Evolutionary conservation across 1,284 basidiomycete genomes (phyloP), one percentile per base, ranked within the genome.

Genomic region (Peniophora sp.): DNA sequence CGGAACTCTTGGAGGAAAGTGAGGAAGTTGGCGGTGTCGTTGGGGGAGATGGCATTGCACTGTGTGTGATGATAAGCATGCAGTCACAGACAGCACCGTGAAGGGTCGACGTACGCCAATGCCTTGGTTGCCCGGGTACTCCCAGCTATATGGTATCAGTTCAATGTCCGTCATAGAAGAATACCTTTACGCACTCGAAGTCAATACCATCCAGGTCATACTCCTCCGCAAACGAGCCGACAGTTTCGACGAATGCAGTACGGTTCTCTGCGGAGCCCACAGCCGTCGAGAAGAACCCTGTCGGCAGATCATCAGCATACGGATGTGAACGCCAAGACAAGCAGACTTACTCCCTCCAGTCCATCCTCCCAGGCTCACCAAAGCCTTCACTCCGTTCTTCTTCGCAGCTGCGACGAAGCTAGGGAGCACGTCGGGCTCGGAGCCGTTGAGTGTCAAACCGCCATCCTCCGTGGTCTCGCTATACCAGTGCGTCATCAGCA

Each of bases 351-450:
- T 64, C 6, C 78, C 78, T 24, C 88, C 88, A 3, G 77, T 76
- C 89, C 89, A 94, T 18, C 92, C 92, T 37, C 92, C 92, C 45
- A 94, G 71, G 22, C 83, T 79, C 35, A 91, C 60, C 37, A 81
- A 69, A 18, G 88, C 85, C 51, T 74, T 70, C 51, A 89, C 85
- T 43, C 83, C 81, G 57, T 83, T 60, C 2, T 62, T 50, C 51
- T 79, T 71, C 2, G 81, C 81, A 14, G 67, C 58, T 3, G 58
- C 37, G 3, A 84, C 78, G 53, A 84, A 83, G 11, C 66, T 55
- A 2, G 73, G 71, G 8, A 84, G 63, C 5, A 73, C 53, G 14
- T 61, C 50, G 3, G 65, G 56, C 54, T 75, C 71, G 11, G 69
- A 66, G 10, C 58, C 64, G 24, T 68, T 62, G 47, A 82, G 61